Evolutionary conservation across 2,329 filamentous ascomycete genomes (phyloP), one percentile per base, ranked within the genome.

Genomic region (Colletotrichum viniferum): DNA sequence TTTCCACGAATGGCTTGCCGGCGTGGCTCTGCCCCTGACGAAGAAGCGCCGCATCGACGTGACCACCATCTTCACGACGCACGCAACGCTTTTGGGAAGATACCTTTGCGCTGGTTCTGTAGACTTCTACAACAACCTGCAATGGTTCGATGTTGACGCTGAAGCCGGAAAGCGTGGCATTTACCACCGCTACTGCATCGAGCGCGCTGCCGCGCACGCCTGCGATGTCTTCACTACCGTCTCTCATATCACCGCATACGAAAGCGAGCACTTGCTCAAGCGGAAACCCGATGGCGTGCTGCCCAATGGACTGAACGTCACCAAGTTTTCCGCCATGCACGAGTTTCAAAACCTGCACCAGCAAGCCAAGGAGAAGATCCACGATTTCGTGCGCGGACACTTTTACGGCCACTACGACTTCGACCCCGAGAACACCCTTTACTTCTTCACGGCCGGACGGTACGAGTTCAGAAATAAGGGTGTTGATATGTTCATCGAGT

Each of bases 401-500:
- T 99, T 99, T 86, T 98, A 98, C 82, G 97, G 97, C 13, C 96
- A 98, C 86, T 97, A 98, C 83, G 96, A 99, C 83, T 98, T 98
- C 79, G 95, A 98, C 77, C 93, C 96, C 16, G 96, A 98, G 76
- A 98, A 98, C 85, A 99, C 97, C 0, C 91, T 99, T 43, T 99
- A 98, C 86, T 94, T 98, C 86, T 99, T 99, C 88, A 99, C 96
- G 5, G 94, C 97, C 8, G 97, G 97, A 76, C 94, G 97, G 77
- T 99, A 99, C 82, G 97, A 99, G 85, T 99, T 96, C 90, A 90
- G 97, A 78, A 99, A 99, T 83, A 99, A 99, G 87, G 97, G 97
- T 82, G 96, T 98, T 12, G 97, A 99, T 85, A 98, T 99, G 97
- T 99, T 98, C 85, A 98, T 99, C 79, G 97, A 99, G 86, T 97